phyloP scores from a whole-genome alignment of 306 rosid species.

The Senna siamea region DNA sequence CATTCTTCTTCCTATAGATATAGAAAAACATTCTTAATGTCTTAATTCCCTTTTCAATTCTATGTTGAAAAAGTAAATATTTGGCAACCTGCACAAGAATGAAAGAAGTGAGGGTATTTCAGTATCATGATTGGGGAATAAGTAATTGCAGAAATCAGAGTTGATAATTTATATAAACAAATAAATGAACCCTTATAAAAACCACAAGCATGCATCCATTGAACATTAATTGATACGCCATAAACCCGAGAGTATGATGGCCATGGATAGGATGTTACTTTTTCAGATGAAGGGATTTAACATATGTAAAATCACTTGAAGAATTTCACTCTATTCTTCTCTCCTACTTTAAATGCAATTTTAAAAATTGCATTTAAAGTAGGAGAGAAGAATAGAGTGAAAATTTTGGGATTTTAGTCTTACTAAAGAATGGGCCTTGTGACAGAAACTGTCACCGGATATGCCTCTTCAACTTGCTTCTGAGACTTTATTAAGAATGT shows the following conservation, averaged over 20 bases:
- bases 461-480: slow-evolving; percentile 99
- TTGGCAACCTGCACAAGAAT: neutral
- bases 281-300: slow-evolving; percentile 8
- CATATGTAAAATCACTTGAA: slow-evolving; percentile 16
- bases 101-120: neutral
- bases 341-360: slow-evolving; percentile 13
- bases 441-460: slow-evolving; percentile 85
- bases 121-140: neutral
- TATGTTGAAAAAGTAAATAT: slow-evolving; percentile 6
- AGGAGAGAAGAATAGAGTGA: too few species aligned
- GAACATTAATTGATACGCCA: slow-evolving; percentile 10
- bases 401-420: slow-evolving; percentile 27
- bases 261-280: slow-evolving; percentile 25
- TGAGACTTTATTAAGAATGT: slow-evolving; percentile 86
- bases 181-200: neutral
- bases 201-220: neutral
- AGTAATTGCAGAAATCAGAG: neutral
- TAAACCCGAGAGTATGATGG: slow-evolving; percentile 17
- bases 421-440: slow-evolving; percentile 32
- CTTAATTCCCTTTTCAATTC: slow-evolving; percentile 19
- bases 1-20: slow-evolving; percentile 21
- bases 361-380: neutral
- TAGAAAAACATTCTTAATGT: slow-evolving; percentile 3
- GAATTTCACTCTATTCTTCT: slow-evolving; percentile 10
- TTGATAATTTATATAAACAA: neutral